Evolutionary conservation across 352 stramenopile species (phyloP).

Genomic region (Phytophthora megakarya): DNA sequence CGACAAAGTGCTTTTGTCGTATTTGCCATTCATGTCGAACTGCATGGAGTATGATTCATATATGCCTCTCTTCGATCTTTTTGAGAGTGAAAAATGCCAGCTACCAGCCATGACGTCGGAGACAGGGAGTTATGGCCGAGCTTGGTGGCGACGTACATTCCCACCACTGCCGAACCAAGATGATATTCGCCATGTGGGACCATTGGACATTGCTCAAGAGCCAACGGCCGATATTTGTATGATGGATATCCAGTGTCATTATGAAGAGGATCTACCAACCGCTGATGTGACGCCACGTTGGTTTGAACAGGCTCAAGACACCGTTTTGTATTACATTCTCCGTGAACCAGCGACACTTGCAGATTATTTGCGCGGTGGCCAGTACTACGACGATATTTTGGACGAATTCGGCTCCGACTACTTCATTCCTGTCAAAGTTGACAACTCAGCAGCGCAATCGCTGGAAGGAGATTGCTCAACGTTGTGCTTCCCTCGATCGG

Average conservation of each 20-base stretch:
- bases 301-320: slow-evolving; percentile 93
- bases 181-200: slow-evolving; percentile 91
- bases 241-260: slow-evolving; percentile 88
- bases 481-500: slow-evolving; percentile 91
- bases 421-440: slow-evolving; percentile 94
- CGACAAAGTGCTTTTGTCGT: slow-evolving; percentile 90
- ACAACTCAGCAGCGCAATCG: slow-evolving; percentile 76
- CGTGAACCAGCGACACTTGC: slow-evolving; percentile 90
- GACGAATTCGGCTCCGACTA: slow-evolving; percentile 79
- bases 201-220: slow-evolving; percentile 85
- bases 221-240: slow-evolving; percentile 94
- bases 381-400: slow-evolving; percentile 72
- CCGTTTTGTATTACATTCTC: slow-evolving; percentile 92
- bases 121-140: slow-evolving; percentile 58
- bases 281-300: slow-evolving; percentile 93
- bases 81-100: slow-evolving; percentile 92
- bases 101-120: slow-evolving; percentile 87
- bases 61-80: slow-evolving; percentile 92
- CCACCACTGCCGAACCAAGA: slow-evolving; percentile 94
- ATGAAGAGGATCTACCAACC: slow-evolving; percentile 91
- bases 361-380: slow-evolving; percentile 84
- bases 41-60: slow-evolving; percentile 97
- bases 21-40: slow-evolving; percentile 96
- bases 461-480: slow-evolving; percentile 90
- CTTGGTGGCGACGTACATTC: slow-evolving; percentile 77